Percentiles rank a stretch among this genome's conserved stretches.
phyloP scores from a whole-genome alignment of 177 flowering plant species.

The Telopea speciosissima region DNA sequence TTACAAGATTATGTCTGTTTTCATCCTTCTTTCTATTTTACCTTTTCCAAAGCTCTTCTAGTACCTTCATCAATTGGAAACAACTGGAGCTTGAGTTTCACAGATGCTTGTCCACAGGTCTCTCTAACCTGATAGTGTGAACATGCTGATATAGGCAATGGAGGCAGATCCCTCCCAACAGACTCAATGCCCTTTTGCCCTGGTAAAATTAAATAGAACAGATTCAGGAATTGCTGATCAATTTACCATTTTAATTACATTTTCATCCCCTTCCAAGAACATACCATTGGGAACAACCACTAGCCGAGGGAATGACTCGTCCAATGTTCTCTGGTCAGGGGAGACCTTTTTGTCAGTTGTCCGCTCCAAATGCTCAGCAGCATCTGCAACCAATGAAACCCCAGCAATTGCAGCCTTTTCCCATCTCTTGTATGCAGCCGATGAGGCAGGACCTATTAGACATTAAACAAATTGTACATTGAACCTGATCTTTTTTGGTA shows the following conservation, averaged over 20 bases:
- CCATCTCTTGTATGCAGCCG: conserved; percentile 81
- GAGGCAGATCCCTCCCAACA: conserved; percentile 22
- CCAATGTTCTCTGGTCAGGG: conserved; percentile 24
- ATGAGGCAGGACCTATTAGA: conserved; percentile 39
- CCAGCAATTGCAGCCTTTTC: conserved; percentile 99
- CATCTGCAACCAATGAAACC: conserved; percentile 95
- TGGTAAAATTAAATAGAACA: conserved; percentile 17
- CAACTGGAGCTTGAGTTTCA: conserved; percentile 87
- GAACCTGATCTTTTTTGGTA: not conserved
- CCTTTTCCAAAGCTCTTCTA: conserved; percentile 80
- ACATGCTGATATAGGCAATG: conserved; percentile 16
- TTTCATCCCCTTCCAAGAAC: conserved; percentile 11
- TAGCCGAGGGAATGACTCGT: conserved; percentile 6
- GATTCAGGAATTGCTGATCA: not conserved
- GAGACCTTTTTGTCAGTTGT: conserved; percentile 32
- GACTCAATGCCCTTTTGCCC: conserved; percentile 27
- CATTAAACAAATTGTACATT: not conserved
- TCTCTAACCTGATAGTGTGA: conserved; percentile 28
- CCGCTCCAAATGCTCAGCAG: conserved; percentile 97
- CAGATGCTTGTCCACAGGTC: conserved; percentile 25
- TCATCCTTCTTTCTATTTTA: conserved; percentile 17
- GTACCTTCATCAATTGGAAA: conserved; percentile 90
- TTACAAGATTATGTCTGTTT: not conserved
- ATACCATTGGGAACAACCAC: conserved; percentile 10
- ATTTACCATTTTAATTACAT: conserved; percentile 1